Conservation (phyloP, 371 early-diverging fungal genomes). For the Mortierella sp. region DNA sequence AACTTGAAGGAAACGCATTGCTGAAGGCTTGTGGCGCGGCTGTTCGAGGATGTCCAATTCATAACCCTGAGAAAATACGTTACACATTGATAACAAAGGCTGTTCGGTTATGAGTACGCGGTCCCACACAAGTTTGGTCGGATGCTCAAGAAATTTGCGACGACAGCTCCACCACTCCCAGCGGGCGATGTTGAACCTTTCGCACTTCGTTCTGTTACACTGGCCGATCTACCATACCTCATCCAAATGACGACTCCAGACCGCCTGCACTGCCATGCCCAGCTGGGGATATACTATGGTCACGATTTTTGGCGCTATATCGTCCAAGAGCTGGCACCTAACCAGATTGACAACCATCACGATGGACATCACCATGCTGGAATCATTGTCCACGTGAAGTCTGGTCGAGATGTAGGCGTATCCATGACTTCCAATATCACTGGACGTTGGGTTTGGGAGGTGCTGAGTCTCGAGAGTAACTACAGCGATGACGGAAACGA, state of each 20-base stretch:
- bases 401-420: constrained; percentile 25
- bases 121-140: constrained; percentile 7
- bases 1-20: neutral
- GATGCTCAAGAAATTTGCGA: constrained; percentile 1
- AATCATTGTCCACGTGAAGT: constrained; percentile 30
- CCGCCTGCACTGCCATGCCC: constrained; percentile 12
- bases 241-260: constrained; percentile 22
- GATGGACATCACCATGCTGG: constrained; percentile 20
- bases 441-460: constrained; percentile 12
- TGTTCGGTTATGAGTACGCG: constrained; percentile 42
- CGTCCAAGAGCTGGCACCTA: constrained; percentile 2
- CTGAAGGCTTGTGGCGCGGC: too few species aligned
- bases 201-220: constrained; percentile 18
- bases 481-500: constrained; percentile 4
- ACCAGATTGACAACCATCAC: constrained; percentile 1
- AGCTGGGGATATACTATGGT: constrained; percentile 21
- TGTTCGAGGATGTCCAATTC: too few species aligned
- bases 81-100: too few species aligned
- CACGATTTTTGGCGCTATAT: constrained; percentile 20
- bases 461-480: constrained; percentile 13
- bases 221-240: constrained; percentile 24
- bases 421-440: constrained; percentile 4
- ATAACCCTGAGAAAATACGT: too few species aligned
- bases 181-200: constrained; percentile 11
- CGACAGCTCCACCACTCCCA: constrained; percentile 1